Evolutionary conservation across 257 asterid genomes (phyloP).

Genomic region (Pogostemon cablin): DNA sequence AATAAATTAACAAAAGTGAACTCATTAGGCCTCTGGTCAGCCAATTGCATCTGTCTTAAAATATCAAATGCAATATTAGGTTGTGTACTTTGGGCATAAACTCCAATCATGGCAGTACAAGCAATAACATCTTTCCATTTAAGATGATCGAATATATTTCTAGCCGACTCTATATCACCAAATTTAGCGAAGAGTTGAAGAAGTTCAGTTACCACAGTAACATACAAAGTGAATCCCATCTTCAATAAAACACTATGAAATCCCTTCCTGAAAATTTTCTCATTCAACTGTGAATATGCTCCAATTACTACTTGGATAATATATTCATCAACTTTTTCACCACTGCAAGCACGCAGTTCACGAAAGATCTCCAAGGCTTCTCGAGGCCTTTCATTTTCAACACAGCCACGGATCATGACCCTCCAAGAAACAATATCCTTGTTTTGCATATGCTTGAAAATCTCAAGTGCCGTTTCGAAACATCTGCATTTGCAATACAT

Average conservation of each 20-base stretch:
- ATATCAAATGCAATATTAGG: constrained; percentile 51
- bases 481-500: constrained; percentile 72
- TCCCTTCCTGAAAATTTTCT: constrained; percentile 44
- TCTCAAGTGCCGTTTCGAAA: constrained; percentile 46
- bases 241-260: constrained; percentile 60
- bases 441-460: constrained; percentile 51
- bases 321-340: constrained; percentile 50
- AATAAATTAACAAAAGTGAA: constrained; percentile 66
- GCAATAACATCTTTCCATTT: constrained; percentile 67
- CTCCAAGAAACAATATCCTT: constrained; percentile 86
- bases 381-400: constrained; percentile 46
- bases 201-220: constrained; percentile 60
- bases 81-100: constrained; percentile 51
- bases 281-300: constrained; percentile 49
- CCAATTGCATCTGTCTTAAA: constrained; percentile 56
- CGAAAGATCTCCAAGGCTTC: constrained; percentile 51
- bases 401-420: constrained; percentile 56
- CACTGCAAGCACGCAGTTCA: constrained; percentile 45
- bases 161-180: constrained; percentile 53
- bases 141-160: constrained; percentile 54
- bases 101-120: constrained; percentile 76
- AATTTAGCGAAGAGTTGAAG: constrained; percentile 64
- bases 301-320: constrained; percentile 52
- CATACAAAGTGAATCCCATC: constrained; percentile 48
- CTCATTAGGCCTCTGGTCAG: constrained; percentile 67